These are phyloP conservation scores for Lactifluus rugatus DNA, from an alignment of 768 basidiomycete species.

Conservation along the genomic window DNA sequence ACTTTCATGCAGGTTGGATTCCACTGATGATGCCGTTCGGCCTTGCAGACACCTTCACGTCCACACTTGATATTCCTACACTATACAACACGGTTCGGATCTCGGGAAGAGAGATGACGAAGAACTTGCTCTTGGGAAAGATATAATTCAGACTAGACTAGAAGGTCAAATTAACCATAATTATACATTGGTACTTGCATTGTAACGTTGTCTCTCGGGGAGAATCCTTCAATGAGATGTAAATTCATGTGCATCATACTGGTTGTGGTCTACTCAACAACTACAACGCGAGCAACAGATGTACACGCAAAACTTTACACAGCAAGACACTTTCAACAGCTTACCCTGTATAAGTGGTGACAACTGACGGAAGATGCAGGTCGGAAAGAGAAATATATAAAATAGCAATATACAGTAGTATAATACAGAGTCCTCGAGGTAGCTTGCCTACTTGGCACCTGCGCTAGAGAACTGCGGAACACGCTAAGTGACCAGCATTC, in stretches of 20 bases:
- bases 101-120: slow-evolving; percentile 74
- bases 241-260: too few relatives aligned
- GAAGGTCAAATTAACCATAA: not conserved
- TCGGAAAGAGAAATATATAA: slow-evolving; percentile 13
- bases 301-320: not conserved
- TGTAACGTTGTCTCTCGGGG: not conserved
- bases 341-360: too few relatives aligned
- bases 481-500: slow-evolving; percentile 1
- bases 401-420: slow-evolving; percentile 26
- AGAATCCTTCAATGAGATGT: too few relatives aligned
- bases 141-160: slow-evolving; percentile 38
- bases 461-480: slow-evolving; percentile 56
- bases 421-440: slow-evolving; percentile 10
- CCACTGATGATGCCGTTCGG: slow-evolving; percentile 96
- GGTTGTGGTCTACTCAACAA: not conserved
- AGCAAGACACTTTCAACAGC: not conserved
- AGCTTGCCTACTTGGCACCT: slow-evolving; percentile 45
- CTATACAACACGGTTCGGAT: slow-evolving; percentile 69
- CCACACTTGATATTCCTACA: slow-evolving; percentile 81
- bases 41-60: slow-evolving; percentile 72
- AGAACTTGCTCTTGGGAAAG: slow-evolving; percentile 78
- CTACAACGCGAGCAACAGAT: not conserved
- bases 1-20: slow-evolving; percentile 76
- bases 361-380: too few relatives aligned
- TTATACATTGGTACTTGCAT: not conserved